phyloP scores from a whole-genome alignment of 441 rosid genomes.

The Rhodomyrtus psidioides region DNA sequence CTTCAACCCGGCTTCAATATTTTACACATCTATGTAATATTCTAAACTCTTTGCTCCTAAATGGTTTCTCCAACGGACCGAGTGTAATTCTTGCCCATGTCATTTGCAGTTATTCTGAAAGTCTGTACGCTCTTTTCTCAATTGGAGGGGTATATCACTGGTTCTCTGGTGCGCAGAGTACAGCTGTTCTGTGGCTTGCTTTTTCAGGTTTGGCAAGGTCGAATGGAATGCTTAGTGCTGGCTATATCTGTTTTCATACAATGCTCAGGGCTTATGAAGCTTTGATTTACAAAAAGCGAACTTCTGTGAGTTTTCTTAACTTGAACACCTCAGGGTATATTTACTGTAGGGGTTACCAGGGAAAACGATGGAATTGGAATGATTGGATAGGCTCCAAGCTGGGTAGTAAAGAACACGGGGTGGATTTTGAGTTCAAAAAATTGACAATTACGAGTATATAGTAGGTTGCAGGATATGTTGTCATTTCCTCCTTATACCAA shows the following conservation, averaged over 20 bases:
- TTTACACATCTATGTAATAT: slow-evolving; percentile 78
- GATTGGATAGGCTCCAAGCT: neutral
- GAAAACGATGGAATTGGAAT: neutral
- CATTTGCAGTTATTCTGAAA: slow-evolving; percentile 74
- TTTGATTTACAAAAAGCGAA: slow-evolving; percentile 28
- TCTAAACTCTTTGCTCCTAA: slow-evolving; percentile 5
- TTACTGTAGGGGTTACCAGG: neutral
- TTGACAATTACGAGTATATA: neutral
- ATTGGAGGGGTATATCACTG: slow-evolving; percentile 75
- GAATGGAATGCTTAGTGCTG: slow-evolving; percentile 90
- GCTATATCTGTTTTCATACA: slow-evolving; percentile 76
- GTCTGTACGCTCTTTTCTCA: slow-evolving; percentile 67
- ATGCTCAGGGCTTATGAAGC: slow-evolving; percentile 72
- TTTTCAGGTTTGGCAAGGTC: slow-evolving; percentile 87
- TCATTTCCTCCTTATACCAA: neutral
- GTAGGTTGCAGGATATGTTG: neutral
- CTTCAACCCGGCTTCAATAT: slow-evolving; percentile 91
- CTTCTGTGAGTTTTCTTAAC: slow-evolving; percentile 39
- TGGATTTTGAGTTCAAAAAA: neutral
- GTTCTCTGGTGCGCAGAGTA: slow-evolving; percentile 46
- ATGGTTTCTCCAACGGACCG: neutral
- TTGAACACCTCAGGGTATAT: neutral
- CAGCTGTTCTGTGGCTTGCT: slow-evolving; percentile 69
- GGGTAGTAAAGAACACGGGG: neutral
- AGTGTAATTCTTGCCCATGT: neutral